Conservation (phyloP, 352 stramenopile genomes). For the Phytopythium vexans region DNA sequence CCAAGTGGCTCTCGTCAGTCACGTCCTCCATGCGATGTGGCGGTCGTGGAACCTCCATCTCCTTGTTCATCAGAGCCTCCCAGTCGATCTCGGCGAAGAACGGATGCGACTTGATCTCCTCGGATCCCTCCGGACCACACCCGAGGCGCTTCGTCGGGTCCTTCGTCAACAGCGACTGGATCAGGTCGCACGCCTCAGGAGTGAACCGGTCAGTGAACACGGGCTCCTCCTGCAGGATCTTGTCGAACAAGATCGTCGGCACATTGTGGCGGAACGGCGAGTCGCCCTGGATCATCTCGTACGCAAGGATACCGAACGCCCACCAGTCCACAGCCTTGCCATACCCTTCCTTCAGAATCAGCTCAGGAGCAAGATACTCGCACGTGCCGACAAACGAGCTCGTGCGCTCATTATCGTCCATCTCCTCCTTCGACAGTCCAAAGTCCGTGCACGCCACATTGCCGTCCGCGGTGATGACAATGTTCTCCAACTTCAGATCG, state of each 20-base stretch:
- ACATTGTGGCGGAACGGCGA: slow-evolving; percentile 71
- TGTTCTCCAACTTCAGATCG: slow-evolving; percentile 75
- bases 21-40: slow-evolving; percentile 73
- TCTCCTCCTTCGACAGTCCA: slow-evolving; percentile 70
- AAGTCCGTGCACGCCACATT: slow-evolving; percentile 76
- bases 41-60: slow-evolving; percentile 63
- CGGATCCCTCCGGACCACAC: slow-evolving; percentile 52
- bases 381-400: slow-evolving; percentile 74
- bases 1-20: slow-evolving; percentile 61
- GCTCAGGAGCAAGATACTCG: slow-evolving; percentile 68
- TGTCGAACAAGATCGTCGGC: slow-evolving; percentile 68
- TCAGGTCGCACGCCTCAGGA: slow-evolving; percentile 59
- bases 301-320: slow-evolving; percentile 72
- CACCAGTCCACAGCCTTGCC: slow-evolving; percentile 74
- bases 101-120: slow-evolving; percentile 69
- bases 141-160: slow-evolving; percentile 47
- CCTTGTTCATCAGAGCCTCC: slow-evolving; percentile 48
- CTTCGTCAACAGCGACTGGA: slow-evolving; percentile 56
- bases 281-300: slow-evolving; percentile 74
- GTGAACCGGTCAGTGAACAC: slow-evolving; percentile 72
- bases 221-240: slow-evolving; percentile 73
- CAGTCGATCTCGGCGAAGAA: slow-evolving; percentile 77
- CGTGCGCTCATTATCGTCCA: slow-evolving; percentile 63
- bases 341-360: slow-evolving; percentile 72
- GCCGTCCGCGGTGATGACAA: slow-evolving; percentile 66